A percentile compares a stretch with the other conserved stretches of the same genome.
phyloP scores from a whole-genome alignment of 2,329 filamentous ascomycete genomes.

The Talaromyces sp. region DNA sequence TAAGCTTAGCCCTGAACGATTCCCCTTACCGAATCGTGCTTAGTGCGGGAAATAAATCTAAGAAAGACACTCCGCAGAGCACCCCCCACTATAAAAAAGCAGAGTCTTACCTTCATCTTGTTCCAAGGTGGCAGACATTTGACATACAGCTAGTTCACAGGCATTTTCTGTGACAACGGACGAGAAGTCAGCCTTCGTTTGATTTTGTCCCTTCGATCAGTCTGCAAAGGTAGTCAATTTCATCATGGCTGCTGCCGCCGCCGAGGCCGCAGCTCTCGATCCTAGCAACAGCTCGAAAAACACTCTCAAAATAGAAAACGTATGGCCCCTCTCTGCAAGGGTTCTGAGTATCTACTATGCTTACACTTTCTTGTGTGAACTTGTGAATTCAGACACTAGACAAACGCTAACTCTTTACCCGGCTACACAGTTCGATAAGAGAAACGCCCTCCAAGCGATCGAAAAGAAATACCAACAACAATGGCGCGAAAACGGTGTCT shows the following conservation, averaged over 20 bases:
- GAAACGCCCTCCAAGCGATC: slow-evolving; percentile 74
- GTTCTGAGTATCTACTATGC: background rate
- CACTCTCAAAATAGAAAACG: slow-evolving; percentile 65
- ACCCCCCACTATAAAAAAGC: slow-evolving; percentile 15
- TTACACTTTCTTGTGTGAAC: background rate
- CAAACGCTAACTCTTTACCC: background rate
- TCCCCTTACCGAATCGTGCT: slow-evolving; percentile 6
- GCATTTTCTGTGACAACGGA: background rate
- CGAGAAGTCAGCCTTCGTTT: background rate
- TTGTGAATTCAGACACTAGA: background rate
- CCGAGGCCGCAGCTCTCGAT: slow-evolving; percentile 57
- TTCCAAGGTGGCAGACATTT: background rate
- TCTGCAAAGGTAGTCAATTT: background rate
- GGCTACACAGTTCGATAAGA: slow-evolving; percentile 70
- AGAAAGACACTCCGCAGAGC: background rate
- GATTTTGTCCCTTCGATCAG: background rate
- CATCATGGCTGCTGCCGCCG: slow-evolving; percentile 46
- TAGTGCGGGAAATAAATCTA: slow-evolving; percentile 15
- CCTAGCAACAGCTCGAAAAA: slow-evolving; percentile 57
- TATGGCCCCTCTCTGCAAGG: slow-evolving; percentile 25
- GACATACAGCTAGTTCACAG: background rate
- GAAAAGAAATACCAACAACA: slow-evolving; percentile 91
- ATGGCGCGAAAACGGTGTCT: slow-evolving; percentile 76
- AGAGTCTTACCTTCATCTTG: slow-evolving; percentile 1
- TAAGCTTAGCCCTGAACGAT: background rate